Conservation (phyloP, 129 eudicot species). For the Saposhnikovia divaricata region DNA sequence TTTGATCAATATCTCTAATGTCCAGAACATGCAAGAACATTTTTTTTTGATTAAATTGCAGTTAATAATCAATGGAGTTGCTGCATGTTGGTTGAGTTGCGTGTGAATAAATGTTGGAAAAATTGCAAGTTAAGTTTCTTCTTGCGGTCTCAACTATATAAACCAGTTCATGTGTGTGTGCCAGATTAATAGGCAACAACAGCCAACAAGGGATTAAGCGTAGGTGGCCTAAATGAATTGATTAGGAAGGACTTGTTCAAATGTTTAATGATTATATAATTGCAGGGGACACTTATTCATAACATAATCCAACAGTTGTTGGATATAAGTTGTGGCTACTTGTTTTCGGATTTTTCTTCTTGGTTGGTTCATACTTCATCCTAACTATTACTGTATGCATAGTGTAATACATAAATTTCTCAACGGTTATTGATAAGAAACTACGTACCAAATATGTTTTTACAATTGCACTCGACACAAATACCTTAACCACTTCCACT, state of each 20-base stretch:
- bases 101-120: not conserved
- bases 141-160: not conserved
- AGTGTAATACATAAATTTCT: too few species aligned
- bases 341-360: not conserved
- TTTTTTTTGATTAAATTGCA: too few species aligned
- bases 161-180: not conserved
- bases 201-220: not conserved
- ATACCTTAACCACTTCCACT: not conserved
- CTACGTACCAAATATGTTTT: not conserved
- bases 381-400: too few species aligned
- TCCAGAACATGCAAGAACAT: not conserved
- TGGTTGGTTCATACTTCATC: too few species aligned
- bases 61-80: not conserved
- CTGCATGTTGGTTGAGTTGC: not conserved
- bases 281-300: not conserved
- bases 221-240: not conserved
- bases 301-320: not conserved
- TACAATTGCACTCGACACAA: not conserved
- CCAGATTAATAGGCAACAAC: too few species aligned
- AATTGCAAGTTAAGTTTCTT: not conserved
- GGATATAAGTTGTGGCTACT: not conserved
- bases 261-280: too few species aligned
- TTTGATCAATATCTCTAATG: too few species aligned
- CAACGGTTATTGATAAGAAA: too few species aligned
- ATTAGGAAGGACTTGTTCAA: not conserved